These are phyloP conservation scores for Naganishia onofrii DNA, from an alignment of 768 basidiomycete species.

Conservation along the genomic window DNA sequence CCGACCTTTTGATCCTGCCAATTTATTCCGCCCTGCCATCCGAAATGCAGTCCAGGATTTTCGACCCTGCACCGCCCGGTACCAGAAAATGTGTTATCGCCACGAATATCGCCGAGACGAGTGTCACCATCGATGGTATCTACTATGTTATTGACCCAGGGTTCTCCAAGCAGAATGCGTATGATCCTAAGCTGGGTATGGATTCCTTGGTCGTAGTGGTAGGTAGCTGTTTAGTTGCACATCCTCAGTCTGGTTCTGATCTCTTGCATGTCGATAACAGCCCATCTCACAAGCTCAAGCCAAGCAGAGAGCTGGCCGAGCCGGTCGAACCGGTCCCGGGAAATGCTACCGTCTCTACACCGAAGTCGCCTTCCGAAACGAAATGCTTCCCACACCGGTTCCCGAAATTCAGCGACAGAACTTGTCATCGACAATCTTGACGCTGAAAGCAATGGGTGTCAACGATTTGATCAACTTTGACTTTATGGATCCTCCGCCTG, in stretches of 20 bases:
- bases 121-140: constrained; percentile 95
- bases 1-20: constrained; percentile 91
- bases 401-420: constrained; percentile 94
- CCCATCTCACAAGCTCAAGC: constrained; percentile 99
- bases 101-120: constrained; percentile 99
- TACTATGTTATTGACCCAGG: constrained; percentile 99
- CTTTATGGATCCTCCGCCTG: constrained; percentile 98
- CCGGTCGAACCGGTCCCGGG: constrained; percentile 95
- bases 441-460: constrained; percentile 98
- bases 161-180: constrained; percentile 98
- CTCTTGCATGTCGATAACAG: constrained; percentile 31
- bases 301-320: constrained; percentile 89
- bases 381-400: constrained; percentile 96
- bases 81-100: constrained; percentile 99
- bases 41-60: constrained; percentile 95
- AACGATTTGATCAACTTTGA: constrained; percentile 97
- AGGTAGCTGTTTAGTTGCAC: constrained; percentile 30
- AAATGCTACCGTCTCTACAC: constrained; percentile 98
- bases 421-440: constrained; percentile 83
- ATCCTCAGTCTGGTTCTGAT: not conserved
- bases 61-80: constrained; percentile 95
- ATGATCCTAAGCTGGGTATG: constrained; percentile 95
- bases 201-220: constrained; percentile 93
- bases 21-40: constrained; percentile 98
- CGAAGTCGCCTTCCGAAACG: constrained; percentile 95